Base-by-base conservation (phyloP, 495 filamentous ascomycete species). In the Corynascus novoguineensis region DNA sequence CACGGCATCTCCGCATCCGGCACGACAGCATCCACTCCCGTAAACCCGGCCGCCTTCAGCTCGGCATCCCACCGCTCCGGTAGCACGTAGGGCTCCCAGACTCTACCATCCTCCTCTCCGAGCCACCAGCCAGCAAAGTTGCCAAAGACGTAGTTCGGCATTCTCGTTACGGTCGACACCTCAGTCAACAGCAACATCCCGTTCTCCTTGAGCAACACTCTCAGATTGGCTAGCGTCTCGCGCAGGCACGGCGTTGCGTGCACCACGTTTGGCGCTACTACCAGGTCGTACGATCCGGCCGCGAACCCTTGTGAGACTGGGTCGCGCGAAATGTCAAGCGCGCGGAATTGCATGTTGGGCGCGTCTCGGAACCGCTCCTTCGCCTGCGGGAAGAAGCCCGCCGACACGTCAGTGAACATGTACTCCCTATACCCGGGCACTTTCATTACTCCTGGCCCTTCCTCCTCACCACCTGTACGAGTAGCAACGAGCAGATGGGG, bases 401-500 rank as follows among this genome's bases (percentile, higher is more conserved):
- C 53, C 0, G 75, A 79, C 34, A 83, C 73, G 55, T 84, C 75
- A 3, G 81, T 82, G 61, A 71, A 80, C 11, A 75, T 80, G 53
- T 83, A 83, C 24, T 71, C 40, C 27, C 48, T 19, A 59, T 67
- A 67, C 4, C 53, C 60, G 14, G 68, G 62, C 11, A 35, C 2
- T n/a, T n/a, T n/a, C n/a, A n/a, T n/a, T n/a, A n/a, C n/a, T n/a
- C n/a, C n/a, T n/a, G n/a, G n/a, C 21, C 47, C 47, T 5, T 63
- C 63, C 29, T 60, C 59, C 6, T 53, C 53, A 27, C 25, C 32
- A 32, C 14, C 24, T n/a, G n/a, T n/a, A n/a, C n/a, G n/a, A n/a
- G n/a, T 10, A 24, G 4, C 57, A 17, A 66, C 63, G 4, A 79
- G 66, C 1, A 44, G 21, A 22, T 4, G 64, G 64, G 0, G 71